Evolutionary conservation across 2,329 filamentous ascomycete species (phyloP).

Genomic region (Phaeosphaeria sp.): DNA sequence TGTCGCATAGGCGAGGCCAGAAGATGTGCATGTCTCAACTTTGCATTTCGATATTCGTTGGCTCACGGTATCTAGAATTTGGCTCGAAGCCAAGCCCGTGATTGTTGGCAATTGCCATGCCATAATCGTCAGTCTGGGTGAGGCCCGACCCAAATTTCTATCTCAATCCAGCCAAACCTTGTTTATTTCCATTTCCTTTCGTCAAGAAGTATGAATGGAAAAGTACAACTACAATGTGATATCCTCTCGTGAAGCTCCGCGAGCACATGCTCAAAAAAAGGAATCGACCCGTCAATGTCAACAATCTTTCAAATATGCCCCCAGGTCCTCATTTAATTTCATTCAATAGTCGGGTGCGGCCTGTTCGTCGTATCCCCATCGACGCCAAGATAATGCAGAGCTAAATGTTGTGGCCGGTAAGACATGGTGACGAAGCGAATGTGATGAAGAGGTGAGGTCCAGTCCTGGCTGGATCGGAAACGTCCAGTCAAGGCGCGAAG

Average conservation of each 20-base stretch:
- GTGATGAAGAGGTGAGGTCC: slow-evolving; percentile 27
- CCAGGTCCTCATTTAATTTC: neutral
- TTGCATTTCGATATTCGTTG: neutral
- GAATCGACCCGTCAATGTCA: neutral
- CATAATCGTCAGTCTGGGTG: neutral
- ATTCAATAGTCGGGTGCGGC: neutral
- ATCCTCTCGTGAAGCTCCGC: neutral
- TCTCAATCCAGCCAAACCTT: neutral
- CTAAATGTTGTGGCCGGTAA: slow-evolving; percentile 31
- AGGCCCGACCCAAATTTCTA: neutral
- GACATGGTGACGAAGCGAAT: slow-evolving; percentile 42
- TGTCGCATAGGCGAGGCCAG: no score
- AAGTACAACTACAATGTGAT: neutral
- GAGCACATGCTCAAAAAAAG: neutral
- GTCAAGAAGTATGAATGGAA: neutral
- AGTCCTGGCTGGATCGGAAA: slow-evolving; percentile 13
- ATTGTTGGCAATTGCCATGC: neutral
- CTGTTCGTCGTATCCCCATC: neutral
- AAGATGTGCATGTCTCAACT: neutral
- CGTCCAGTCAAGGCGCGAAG: neutral
- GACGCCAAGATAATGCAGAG: slow-evolving; percentile 22
- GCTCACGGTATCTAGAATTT: neutral
- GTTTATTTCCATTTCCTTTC: neutral
- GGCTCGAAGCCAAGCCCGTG: neutral
- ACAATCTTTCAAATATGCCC: neutral